Conservation (phyloP, 768 basidiomycete genomes). For the Kwoniella dendrophila region DNA sequence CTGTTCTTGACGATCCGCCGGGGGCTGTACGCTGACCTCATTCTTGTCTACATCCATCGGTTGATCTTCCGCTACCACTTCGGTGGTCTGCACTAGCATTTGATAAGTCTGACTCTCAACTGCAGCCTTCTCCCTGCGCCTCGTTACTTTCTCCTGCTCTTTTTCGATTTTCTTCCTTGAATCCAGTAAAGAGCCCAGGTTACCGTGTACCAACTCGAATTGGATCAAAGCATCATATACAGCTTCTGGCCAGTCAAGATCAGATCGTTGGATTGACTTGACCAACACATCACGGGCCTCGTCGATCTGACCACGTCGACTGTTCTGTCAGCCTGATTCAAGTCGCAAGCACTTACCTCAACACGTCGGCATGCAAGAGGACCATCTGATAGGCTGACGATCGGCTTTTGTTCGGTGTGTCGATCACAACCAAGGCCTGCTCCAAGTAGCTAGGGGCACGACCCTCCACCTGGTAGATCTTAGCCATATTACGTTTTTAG, state of each 20-base stretch:
- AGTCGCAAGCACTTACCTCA: slow-evolving; percentile 25
- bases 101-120: slow-evolving; percentile 15
- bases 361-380: slow-evolving; percentile 30
- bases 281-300: slow-evolving; percentile 70
- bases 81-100: background rate
- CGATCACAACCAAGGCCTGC: slow-evolving; percentile 61
- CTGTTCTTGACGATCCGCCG: background rate
- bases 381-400: slow-evolving; percentile 38
- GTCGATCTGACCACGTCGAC: slow-evolving; percentile 56
- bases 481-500: background rate
- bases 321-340: slow-evolving; percentile 20
- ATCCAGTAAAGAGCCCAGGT: slow-evolving; percentile 60
- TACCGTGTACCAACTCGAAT: slow-evolving; percentile 85
- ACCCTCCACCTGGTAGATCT: slow-evolving; percentile 34
- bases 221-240: slow-evolving; percentile 85
- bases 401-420: slow-evolving; percentile 27
- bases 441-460: slow-evolving; percentile 25
- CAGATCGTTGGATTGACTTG: slow-evolving; percentile 67
- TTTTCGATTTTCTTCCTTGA: slow-evolving; percentile 27
- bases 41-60: no score
- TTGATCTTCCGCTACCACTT: background rate
- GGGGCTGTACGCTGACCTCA: background rate
- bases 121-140: slow-evolving; percentile 34
- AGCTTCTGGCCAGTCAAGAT: slow-evolving; percentile 90
- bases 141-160: slow-evolving; percentile 53